Conservation (phyloP, 345 rosid genomes). For the Nephelium lappaceum region DNA sequence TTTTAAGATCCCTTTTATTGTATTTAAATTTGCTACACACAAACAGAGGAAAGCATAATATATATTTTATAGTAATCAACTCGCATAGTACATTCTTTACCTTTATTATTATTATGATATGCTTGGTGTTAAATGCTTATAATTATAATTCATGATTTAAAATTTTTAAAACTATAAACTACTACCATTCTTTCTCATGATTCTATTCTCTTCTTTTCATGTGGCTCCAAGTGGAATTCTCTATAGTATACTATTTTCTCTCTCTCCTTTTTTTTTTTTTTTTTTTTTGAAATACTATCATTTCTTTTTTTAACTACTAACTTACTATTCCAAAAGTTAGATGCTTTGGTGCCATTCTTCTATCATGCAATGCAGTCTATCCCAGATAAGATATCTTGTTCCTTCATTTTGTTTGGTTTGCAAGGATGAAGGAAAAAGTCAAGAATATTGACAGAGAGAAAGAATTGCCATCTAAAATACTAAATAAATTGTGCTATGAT, state of each 20-base stretch:
- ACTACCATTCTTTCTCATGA: slow-evolving; percentile 43
- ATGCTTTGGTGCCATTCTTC: slow-evolving; percentile 37
- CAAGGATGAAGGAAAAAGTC: slow-evolving; percentile 9
- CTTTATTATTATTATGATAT: neutral
- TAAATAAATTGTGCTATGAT: neutral
- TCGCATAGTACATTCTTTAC: neutral
- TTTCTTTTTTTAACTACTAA: slow-evolving; percentile 26
- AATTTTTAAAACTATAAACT: slow-evolving; percentile 14
- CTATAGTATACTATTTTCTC: slow-evolving; percentile 26
- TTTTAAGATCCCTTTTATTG: slow-evolving; percentile 29
- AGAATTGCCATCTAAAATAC: neutral
- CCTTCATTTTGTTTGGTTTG: slow-evolving; percentile 13
- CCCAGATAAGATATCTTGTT: slow-evolving; percentile 10
- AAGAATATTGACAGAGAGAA: neutral
- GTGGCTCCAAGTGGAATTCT: slow-evolving; percentile 38
- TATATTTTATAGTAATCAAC: slow-evolving; percentile 1
- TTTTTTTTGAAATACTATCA: slow-evolving; percentile 6
- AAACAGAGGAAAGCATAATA: slow-evolving; percentile 17
- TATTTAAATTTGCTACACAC: slow-evolving; percentile 20
- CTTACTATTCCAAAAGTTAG: slow-evolving; percentile 16
- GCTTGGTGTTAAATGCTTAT: slow-evolving; percentile 21
- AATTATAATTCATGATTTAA: slow-evolving; percentile 11
- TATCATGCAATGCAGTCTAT: neutral
- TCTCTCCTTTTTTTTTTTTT: too few relatives aligned
- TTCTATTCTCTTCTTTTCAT: slow-evolving; percentile 61